Evolutionary conservation across 2,329 filamentous ascomycete species (phyloP).

Genomic region (Botrytis cinerea): DNA sequence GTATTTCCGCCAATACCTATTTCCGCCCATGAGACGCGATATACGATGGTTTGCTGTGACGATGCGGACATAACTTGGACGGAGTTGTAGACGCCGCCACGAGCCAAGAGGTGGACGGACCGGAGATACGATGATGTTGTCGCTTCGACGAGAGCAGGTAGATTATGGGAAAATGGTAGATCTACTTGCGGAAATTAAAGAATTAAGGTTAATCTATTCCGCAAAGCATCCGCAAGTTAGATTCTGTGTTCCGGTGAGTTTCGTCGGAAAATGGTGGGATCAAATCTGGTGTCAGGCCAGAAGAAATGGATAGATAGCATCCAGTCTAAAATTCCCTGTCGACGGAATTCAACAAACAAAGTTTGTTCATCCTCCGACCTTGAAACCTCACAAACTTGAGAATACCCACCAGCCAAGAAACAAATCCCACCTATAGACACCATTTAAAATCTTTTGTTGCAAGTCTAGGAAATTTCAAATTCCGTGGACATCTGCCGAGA

Average conservation of each 20-base stretch:
- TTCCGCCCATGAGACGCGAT: neutral
- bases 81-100: neutral
- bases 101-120: neutral
- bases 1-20: neutral
- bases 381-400: neutral
- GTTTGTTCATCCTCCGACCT: neutral
- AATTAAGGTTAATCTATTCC: neutral
- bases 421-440: slow-evolving; percentile 10
- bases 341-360: neutral
- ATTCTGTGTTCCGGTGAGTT: neutral
- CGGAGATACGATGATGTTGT: neutral
- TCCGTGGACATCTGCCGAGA: slow-evolving; percentile 12
- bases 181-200: too few relatives aligned
- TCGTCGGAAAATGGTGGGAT: neutral
- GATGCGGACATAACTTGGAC: neutral
- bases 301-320: neutral
- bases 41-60: neutral
- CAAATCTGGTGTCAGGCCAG: neutral
- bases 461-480: slow-evolving; percentile 1
- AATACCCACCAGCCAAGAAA: neutral
- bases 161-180: neutral
- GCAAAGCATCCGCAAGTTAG: neutral
- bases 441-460: neutral
- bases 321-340: neutral
- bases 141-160: neutral